Evolutionary conservation across 1,139 yeast species (phyloP), one percentile per base, ranked within the genome.

Genomic region (Geotrichum carabidarum): DNA sequence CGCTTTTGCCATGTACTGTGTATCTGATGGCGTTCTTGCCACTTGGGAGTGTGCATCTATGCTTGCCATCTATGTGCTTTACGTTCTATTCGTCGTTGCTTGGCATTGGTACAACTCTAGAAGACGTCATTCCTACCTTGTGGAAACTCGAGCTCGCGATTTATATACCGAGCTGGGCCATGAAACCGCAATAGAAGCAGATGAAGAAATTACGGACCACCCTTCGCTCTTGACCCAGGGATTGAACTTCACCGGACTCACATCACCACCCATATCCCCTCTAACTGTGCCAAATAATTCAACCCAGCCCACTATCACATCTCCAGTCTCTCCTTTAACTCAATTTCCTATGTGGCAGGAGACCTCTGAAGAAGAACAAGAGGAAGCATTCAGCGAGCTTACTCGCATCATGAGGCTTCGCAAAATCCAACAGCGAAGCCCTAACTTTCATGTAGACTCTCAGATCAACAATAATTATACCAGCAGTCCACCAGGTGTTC

Each of bases 81-180:
- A 86, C 63, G 90, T 85, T 2, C 51, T 71, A 0, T 73, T 79
- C 27, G 79, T 78, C 1, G 71, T 76, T 0, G 48, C 64, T 2
- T 72, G 78, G 78, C 78, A 76, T 52, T 74, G 64, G 64, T 57
- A 71, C 65, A 32, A 60, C 17, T 57, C 67, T 12, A 57, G 59
- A 18, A 59, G 55, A 43, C 60, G 64, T 14, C 53, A 53, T n/a
- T 53, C 15, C 54, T 62, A 59, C 54, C 55, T 56, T 50, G 65
- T 58, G 48, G 71, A 63, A 34, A 56, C 50, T 44, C 61, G 58
- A 47, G 68, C 68, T 4, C 51, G 72, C 32, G 62, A 60, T 42
- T 62, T 66, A 32, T 68, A 64, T 50, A 51, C 65, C 4, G 70
- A 67, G 42, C 65, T 62, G 6, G 66, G 66, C 14, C 45, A 50